Evolutionary conservation across 169 alveolate species (phyloP).

Genomic region (Cryptosporidium baileyi): DNA sequence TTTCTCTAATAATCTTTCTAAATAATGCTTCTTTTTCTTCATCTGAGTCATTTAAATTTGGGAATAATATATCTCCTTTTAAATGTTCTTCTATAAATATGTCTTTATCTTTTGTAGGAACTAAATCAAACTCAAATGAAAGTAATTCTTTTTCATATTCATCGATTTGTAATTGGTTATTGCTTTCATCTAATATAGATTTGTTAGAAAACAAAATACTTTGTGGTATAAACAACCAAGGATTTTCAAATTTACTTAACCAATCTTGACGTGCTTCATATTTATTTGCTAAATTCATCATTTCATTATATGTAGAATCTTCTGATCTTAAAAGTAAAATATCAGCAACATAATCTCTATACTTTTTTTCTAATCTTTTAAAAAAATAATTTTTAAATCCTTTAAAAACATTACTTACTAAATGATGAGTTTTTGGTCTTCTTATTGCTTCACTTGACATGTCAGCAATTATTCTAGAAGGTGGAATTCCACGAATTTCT

Average conservation of each 20-base stretch:
- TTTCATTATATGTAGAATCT: constrained; percentile 34
- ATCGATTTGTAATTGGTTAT: not conserved
- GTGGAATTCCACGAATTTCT: constrained; percentile 42
- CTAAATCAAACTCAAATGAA: constrained; percentile 24
- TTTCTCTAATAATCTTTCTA: constrained; percentile 47
- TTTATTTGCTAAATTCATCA: constrained; percentile 45
- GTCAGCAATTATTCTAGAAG: constrained; percentile 46
- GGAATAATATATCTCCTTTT: constrained; percentile 43
- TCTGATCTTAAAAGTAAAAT: constrained; percentile 20
- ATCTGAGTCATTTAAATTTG: constrained; percentile 17
- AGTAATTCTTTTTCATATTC: constrained; percentile 30
- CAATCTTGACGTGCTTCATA: constrained; percentile 58
- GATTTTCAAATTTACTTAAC: constrained; percentile 26
- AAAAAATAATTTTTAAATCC: constrained; percentile 12
- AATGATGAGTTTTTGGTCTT: constrained; percentile 33
- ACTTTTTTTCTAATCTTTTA: constrained; percentile 4
- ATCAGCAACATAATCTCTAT: constrained; percentile 46
- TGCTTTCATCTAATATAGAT: too few relatives aligned
- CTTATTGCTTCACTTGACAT: constrained; percentile 63
- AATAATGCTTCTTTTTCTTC: constrained; percentile 49
- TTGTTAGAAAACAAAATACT: not conserved
- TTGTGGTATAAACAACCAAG: constrained; percentile 62
- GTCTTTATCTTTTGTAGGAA: constrained; percentile 30
- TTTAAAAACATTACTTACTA: not conserved
- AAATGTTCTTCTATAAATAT: constrained; percentile 31